Conservation (phyloP, 176 grass and related monocot species). For the Carex pumila region DNA sequence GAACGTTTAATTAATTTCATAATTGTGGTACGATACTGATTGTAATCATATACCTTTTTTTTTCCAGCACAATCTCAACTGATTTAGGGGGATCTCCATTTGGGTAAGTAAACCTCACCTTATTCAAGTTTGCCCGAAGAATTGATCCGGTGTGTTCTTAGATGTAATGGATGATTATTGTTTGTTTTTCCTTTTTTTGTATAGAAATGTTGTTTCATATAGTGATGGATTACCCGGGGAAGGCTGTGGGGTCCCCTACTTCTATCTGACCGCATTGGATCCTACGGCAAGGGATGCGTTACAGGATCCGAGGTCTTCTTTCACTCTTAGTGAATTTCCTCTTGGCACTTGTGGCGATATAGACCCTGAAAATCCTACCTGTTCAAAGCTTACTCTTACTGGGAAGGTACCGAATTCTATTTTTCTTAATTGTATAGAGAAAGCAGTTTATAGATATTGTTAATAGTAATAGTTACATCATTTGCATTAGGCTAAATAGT, state of each 20-base stretch:
- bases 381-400: slow-evolving; percentile 88
- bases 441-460: neutral
- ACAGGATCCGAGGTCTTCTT: slow-evolving; percentile 64
- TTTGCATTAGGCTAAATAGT: neutral
- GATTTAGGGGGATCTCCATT: slow-evolving; percentile 79
- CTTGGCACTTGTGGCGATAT: slow-evolving; percentile 65
- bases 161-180: slow-evolving; percentile 9
- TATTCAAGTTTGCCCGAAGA: neutral
- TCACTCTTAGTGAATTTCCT: slow-evolving; percentile 87
- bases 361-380: slow-evolving; percentile 94
- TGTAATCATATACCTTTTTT: neutral
- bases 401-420: slow-evolving; percentile 56
- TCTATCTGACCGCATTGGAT: slow-evolving; percentile 85
- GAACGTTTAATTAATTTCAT: neutral
- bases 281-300: slow-evolving; percentile 80
- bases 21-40: neutral
- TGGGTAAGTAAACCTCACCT: slow-evolving; percentile 40
- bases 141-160: neutral
- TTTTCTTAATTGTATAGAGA: neutral
- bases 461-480: neutral
- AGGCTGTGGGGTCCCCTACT: slow-evolving; percentile 59
- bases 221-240: slow-evolving; percentile 63
- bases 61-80: slow-evolving; percentile 80
- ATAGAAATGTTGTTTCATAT: slow-evolving; percentile 92
- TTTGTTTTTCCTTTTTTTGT: slow-evolving; percentile 1